phyloP scores from a whole-genome alignment of 306 rosid species.

The Quercus ilex region DNA sequence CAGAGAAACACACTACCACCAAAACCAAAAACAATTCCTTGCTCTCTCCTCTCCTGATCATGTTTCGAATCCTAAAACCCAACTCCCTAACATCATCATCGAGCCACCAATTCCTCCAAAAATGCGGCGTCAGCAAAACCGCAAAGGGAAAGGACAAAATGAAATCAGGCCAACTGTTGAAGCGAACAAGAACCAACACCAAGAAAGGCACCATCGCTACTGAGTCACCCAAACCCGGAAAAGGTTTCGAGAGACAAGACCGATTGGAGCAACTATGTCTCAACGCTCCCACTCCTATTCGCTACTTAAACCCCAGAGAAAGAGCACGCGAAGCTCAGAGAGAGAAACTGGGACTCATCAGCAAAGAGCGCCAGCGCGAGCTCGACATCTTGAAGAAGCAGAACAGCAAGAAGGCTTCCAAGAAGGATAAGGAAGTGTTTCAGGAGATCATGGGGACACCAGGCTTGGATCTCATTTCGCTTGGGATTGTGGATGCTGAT shows the following conservation, averaged over 20 bases:
- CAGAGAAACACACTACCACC: no score
- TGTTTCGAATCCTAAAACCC: no score
- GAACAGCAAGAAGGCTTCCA: background rate
- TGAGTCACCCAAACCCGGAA: background rate
- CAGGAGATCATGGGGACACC: background rate
- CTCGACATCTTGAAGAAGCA: background rate
- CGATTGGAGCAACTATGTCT: background rate
- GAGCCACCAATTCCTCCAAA: slow-evolving; percentile 34
- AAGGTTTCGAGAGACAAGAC: background rate
- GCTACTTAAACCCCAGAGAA: background rate
- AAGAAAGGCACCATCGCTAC: slow-evolving; percentile 3
- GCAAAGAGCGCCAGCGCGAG: slow-evolving; percentile 6
- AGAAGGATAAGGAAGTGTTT: background rate
- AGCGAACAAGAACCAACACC: slow-evolving; percentile 37
- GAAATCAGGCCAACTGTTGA: slow-evolving; percentile 31
- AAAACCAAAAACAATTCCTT: no score
- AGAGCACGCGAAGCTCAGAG: background rate
- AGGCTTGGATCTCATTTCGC: background rate
- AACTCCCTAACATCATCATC: background rate
- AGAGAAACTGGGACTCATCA: background rate
- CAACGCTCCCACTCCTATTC: background rate
- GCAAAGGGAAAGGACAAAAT: slow-evolving; percentile 49
- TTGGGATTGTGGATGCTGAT: background rate
- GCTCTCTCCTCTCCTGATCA: no score
- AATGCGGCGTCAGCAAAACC: slow-evolving; percentile 48